Evolutionary conservation across 2,329 filamentous ascomycete genomes (phyloP).

Genomic region (Allantophomopsis cytisporea): DNA sequence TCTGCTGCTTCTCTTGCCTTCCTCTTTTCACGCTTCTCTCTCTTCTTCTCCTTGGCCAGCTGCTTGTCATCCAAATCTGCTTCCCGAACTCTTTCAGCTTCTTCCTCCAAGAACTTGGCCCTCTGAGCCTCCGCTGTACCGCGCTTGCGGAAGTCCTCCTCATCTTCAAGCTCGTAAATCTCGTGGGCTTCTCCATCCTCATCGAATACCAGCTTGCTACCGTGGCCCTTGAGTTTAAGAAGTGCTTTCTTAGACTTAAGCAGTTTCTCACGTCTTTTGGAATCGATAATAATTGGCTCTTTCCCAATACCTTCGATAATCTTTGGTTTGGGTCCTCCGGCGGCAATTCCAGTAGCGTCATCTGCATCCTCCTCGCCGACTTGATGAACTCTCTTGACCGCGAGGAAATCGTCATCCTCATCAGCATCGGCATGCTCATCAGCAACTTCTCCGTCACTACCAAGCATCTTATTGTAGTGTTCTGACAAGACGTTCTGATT

Average conservation of each 20-base stretch:
- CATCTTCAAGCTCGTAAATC: slow-evolving; percentile 78
- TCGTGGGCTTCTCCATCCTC: slow-evolving; percentile 79
- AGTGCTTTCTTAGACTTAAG: slow-evolving; percentile 90
- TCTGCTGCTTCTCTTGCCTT: slow-evolving; percentile 52
- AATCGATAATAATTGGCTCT: slow-evolving; percentile 73
- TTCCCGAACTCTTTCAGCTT: slow-evolving; percentile 55
- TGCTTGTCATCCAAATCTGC: slow-evolving; percentile 78
- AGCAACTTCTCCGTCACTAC: slow-evolving; percentile 35
- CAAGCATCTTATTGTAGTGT: slow-evolving; percentile 81
- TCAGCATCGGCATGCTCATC: slow-evolving; percentile 37
- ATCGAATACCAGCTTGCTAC: slow-evolving; percentile 79
- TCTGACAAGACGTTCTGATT: slow-evolving; percentile 94
- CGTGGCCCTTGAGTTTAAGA: slow-evolving; percentile 77
- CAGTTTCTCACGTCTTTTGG: slow-evolving; percentile 90
- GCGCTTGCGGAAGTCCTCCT: slow-evolving; percentile 63
- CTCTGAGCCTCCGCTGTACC: slow-evolving; percentile 69
- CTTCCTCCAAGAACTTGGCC: slow-evolving; percentile 62
- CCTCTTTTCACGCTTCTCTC: slow-evolving; percentile 61
- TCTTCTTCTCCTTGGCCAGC: slow-evolving; percentile 62
- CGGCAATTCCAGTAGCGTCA: slow-evolving; percentile 26
- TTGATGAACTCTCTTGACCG: slow-evolving; percentile 76
- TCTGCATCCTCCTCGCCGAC: slow-evolving; percentile 38
- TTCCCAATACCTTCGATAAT: slow-evolving; percentile 53
- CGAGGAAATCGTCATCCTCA: slow-evolving; percentile 72
- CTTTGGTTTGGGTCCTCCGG: slow-evolving; percentile 31